Base-by-base conservation (phyloP, 2,329 filamentous ascomycete genomes). In the Botrytis medusae region DNA sequence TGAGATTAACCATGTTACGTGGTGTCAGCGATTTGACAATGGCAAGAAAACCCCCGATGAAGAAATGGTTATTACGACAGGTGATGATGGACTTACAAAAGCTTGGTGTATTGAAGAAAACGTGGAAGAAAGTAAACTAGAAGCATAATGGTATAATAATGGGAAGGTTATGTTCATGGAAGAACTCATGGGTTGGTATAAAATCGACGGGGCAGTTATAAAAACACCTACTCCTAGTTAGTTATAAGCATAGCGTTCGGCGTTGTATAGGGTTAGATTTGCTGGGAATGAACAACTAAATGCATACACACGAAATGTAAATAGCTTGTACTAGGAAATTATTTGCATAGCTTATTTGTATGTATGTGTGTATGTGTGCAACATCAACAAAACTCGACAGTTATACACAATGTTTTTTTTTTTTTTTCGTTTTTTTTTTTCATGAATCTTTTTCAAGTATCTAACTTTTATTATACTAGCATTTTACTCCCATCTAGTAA, bases 1-100 rank as follows among this genome's bases (percentile, higher is more conserved):
- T 80, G 96, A 99, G 83, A 87, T 98, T 76, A 99, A 99, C 79
- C 94, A 98, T 82, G 88, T 96, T 67, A 90, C 89, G 2, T 99
- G 96, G 96, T 94, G 94, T 77, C 89, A 87, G 78, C 87, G 95
- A 73, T 92, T 89, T 73, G 94, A 97, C 81, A 86, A 86, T 68
- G 91, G 84, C 1, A 85, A 83, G 75, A 86, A 83, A 75, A 86
- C 82, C 71, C 85, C 73, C n/a, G 86, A 88, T 2, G 93, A 97
- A 78, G 95, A 98, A 83, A 92, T 98, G 81, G 85, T 99, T 64
- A 85, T 98, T 32, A 96, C 92, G 25, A 97, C 95, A 0, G 96
- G 95, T 0, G 96, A 99, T 81, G 95, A 98, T 83, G 96, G 96
- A 0, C 86, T 92, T 70, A 92, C 98, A 42, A 91, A 92, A 79